Evolutionary conservation across 106 monocot species (phyloP), one percentile per base, ranked within the genome.

Genomic region (Dendrobium huoshanense): DNA sequence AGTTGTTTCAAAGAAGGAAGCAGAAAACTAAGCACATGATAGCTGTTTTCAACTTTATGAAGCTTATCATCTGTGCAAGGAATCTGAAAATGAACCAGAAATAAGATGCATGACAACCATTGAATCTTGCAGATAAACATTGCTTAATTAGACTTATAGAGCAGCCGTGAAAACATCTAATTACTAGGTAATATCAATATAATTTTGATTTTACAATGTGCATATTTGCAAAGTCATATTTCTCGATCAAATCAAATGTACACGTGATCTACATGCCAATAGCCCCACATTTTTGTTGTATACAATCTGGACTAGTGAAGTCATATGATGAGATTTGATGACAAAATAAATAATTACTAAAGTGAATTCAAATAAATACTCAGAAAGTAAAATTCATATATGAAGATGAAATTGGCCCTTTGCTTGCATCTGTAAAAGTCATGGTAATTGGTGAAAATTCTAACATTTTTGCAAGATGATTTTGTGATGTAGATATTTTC

Each of bases 1-100:
- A 87, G 8, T 18, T 83, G 25, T 79, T 58, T 83, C 73, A 90
- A 74, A 79, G 18, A 65, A 47, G 90, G 90, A 4, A 87, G 72
- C 16, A 87, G 27, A 72, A 78, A 61, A 40, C 75, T 43, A 59
- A 90, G 55, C 33, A 81, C 13, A 59, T 72, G 85, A 7, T 47
- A 31, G 16, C 67, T 72, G 54, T 80, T 77, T 54, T 82, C 78
- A 40, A 78, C 16, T 82, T 83, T 79, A 7, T 49, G 76, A 48
- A 76, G 76, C 25, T 51, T 76, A 76, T 49, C 4, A 49, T 76
- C 76, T 48, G 27, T 76, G 49, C 45, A 29, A 11, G 49, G 19
- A 48, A 11, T 45, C 25, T 76, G 4, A 76, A 27, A 22, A 49
- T 48, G 1, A 41, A 1, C 1, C 9, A 25, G 10, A 49, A 49